Conservation (phyloP, 257 asterid species). For the Petrea volubilis region DNA sequence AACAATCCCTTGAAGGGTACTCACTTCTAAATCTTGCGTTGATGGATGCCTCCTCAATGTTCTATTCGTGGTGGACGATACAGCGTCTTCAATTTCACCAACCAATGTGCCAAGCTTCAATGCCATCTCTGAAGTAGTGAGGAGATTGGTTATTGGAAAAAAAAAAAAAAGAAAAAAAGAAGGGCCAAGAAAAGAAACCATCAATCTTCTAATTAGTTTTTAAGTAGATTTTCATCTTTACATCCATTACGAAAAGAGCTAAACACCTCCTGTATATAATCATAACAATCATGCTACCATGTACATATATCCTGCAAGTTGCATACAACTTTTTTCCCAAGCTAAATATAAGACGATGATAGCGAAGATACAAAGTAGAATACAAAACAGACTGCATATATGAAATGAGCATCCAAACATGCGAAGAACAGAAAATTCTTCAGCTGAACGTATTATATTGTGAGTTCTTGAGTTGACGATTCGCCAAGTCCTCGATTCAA, state of each 20-base stretch:
- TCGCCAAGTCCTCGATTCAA: background rate
- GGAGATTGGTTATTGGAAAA: conserved; percentile 13
- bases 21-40: conserved; percentile 59
- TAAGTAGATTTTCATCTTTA: conserved; percentile 7
- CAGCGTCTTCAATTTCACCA: conserved; percentile 96
- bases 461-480: background rate
- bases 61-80: conserved; percentile 65
- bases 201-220: conserved; percentile 4
- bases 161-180: background rate
- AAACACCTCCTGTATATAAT: background rate
- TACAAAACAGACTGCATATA: background rate
- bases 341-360: background rate
- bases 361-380: background rate
- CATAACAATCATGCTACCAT: background rate
- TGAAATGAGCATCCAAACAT: background rate
- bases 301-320: background rate
- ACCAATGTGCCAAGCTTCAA: conserved; percentile 84
- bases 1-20: conserved; percentile 27
- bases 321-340: background rate
- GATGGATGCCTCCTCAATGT: conserved; percentile 63
- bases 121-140: conserved; percentile 69
- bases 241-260: conserved; percentile 3
- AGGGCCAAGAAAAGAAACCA: conserved; percentile 19
- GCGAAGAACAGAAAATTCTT: background rate
- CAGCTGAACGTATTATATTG: background rate